Percentiles rank a stretch among this genome's conserved stretches.
Conservation (phyloP, 331 rosid genomes). For the Pyrus hybrid region DNA sequence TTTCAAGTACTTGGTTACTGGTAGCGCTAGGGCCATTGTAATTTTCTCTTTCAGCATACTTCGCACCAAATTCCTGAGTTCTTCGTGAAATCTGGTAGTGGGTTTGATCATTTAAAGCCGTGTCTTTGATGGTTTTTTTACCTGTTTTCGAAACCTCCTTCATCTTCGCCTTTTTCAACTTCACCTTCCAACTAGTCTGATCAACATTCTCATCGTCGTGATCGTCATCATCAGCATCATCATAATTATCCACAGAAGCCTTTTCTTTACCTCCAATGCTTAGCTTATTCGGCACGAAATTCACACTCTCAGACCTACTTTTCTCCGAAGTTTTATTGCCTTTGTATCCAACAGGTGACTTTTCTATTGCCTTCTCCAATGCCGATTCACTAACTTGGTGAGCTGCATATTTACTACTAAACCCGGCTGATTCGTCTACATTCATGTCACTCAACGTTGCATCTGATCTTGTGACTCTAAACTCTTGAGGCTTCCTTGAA, state of each 20-base stretch:
- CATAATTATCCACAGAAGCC: neutral
- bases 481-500: neutral
- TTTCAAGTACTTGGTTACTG: neutral
- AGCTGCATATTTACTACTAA: neutral
- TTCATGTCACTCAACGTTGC: neutral
- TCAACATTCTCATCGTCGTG: neutral
- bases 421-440: neutral
- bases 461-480: neutral
- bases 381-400: neutral
- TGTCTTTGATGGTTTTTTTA: neutral
- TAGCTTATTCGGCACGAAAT: neutral
- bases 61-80: neutral
- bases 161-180: neutral
- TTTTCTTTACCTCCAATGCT: neutral
- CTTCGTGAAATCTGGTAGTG: neutral
- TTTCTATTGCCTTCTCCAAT: neutral
- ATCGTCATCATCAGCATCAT: neutral
- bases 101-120: neutral
- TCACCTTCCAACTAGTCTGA: neutral
- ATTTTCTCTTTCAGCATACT: neutral
- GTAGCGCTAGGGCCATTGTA: neutral
- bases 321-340: neutral
- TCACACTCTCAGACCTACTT: neutral
- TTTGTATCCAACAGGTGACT: neutral
- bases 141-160: neutral